These are phyloP conservation scores for Ogataea chonburiensis DNA, from an alignment of 805 yeast species.

Conservation along the genomic window DNA sequence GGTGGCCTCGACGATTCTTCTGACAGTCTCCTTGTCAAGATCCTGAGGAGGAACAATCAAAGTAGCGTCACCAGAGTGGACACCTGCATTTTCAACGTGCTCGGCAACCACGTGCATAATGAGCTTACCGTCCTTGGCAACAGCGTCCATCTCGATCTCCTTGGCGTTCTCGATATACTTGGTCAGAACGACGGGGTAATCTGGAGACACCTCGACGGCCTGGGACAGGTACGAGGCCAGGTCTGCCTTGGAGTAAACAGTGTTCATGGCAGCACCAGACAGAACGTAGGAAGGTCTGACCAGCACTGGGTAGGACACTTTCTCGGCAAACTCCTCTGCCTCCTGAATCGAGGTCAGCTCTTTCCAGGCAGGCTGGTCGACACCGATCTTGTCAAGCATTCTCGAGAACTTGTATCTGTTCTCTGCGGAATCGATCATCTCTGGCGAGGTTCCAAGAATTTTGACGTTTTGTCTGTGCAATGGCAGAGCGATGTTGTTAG, in stretches of 20 bases:
- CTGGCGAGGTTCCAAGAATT: slow-evolving; percentile 95
- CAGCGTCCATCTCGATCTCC: slow-evolving; percentile 99
- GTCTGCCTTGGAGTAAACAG: slow-evolving; percentile 87
- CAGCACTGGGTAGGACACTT: slow-evolving; percentile 89
- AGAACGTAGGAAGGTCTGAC: slow-evolving; percentile 97
- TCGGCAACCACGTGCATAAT: slow-evolving; percentile 97
- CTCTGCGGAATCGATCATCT: slow-evolving; percentile 97
- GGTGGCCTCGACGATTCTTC: slow-evolving; percentile 89
- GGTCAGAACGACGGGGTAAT: slow-evolving; percentile 96
- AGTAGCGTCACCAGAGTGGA: slow-evolving; percentile 99
- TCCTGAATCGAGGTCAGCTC: slow-evolving; percentile 90
- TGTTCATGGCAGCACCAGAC: slow-evolving; percentile 99
- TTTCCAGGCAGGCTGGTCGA: slow-evolving; percentile 99
- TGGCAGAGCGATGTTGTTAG: slow-evolving; percentile 92
- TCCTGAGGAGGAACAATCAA: slow-evolving; percentile 96
- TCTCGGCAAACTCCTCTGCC: slow-evolving; percentile 89
- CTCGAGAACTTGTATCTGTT: slow-evolving; percentile 97
- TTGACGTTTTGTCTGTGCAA: slow-evolving; percentile 93
- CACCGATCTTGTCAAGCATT: slow-evolving; percentile 94
- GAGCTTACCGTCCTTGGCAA: slow-evolving; percentile 90
- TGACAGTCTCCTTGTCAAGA: slow-evolving; percentile 85
- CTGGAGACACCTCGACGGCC: slow-evolving; percentile 97
- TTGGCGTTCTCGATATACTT: slow-evolving; percentile 95
- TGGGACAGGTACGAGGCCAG: slow-evolving; percentile 83
- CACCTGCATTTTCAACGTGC: slow-evolving; percentile 99